These are phyloP conservation scores for Fagus crenata DNA, from an alignment of 306 rosid genomes.

Conservation along the genomic window DNA sequence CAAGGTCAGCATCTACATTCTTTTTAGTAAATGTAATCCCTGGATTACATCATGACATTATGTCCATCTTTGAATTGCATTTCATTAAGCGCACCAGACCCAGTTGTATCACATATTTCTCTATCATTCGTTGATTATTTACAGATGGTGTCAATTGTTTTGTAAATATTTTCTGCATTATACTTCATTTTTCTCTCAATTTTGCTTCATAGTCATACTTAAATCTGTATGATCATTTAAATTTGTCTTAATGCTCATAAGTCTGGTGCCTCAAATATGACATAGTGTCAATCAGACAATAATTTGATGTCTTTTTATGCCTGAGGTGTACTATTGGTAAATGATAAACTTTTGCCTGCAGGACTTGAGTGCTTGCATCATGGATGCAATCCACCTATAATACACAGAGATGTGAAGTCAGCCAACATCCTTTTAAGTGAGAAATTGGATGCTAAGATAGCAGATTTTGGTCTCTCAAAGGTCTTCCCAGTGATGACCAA, in stretches of 20 bases:
- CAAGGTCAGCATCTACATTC: slow-evolving; percentile 41
- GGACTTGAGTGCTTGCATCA: slow-evolving; percentile 70
- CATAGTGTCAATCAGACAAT: neutral
- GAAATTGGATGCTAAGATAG: slow-evolving; percentile 65
- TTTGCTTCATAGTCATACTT: no score
- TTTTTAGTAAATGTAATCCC: no score
- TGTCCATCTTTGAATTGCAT: no score
- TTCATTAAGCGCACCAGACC: no score
- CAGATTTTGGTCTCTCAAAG: slow-evolving; percentile 70
- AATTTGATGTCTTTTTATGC: neutral
- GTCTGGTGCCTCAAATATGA: neutral
- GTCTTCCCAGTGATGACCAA: slow-evolving; percentile 40
- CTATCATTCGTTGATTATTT: no score
- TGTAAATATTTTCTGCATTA: no score
- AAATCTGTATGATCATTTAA: no score
- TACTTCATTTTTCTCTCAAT: no score
- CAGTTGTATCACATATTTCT: no score
- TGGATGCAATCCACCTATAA: slow-evolving; percentile 72
- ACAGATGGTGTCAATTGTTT: no score
- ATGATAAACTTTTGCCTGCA: slow-evolving; percentile 28
- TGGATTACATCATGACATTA: no score
- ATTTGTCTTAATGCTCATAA: neutral
- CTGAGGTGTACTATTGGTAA: slow-evolving; percentile 16
- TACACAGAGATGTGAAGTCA: slow-evolving; percentile 71
- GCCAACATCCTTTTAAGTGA: slow-evolving; percentile 65